These are phyloP conservation scores for Rehmannia glutinosa DNA, from an alignment of 257 asterid genomes.

Conservation along the genomic window DNA sequence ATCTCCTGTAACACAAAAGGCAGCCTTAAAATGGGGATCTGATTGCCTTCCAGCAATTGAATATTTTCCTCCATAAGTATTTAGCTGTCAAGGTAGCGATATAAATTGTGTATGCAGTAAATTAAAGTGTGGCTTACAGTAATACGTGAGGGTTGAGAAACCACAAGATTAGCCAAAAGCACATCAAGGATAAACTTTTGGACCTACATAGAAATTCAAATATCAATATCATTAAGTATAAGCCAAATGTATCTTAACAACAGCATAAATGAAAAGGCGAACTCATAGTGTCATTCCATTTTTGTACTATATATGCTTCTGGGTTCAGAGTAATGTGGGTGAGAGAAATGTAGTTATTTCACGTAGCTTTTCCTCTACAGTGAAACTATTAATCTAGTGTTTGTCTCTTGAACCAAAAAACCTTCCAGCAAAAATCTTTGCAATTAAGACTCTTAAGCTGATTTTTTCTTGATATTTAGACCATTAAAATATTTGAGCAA, in stretches of 20 bases:
- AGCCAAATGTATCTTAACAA: slow-evolving; percentile 1
- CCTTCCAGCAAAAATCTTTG: background rate
- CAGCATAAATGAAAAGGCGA: background rate
- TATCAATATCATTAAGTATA: background rate
- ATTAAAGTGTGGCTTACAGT: slow-evolving; percentile 46
- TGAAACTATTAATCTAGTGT: background rate
- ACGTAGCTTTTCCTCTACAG: background rate
- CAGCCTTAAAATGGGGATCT: background rate
- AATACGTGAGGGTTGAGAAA: slow-evolving; percentile 59
- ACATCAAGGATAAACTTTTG: slow-evolving; percentile 86
- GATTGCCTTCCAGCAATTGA: slow-evolving; percentile 2
- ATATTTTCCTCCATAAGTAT: background rate
- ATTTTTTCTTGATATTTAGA: background rate
- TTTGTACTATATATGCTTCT: background rate
- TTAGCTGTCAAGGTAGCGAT: background rate
- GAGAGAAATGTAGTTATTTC: background rate
- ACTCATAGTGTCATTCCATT: background rate
- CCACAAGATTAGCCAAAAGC: slow-evolving; percentile 67
- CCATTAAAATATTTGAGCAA: background rate
- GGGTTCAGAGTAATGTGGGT: background rate
- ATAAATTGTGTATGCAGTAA: slow-evolving; percentile 4
- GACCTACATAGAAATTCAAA: slow-evolving; percentile 43
- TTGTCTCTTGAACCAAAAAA: slow-evolving; percentile 6
- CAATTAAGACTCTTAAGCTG: background rate
- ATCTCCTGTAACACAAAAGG: slow-evolving; percentile 67